Evolutionary conservation across 169 alveolate genomes (phyloP), one percentile per base, ranked within the genome.

Genomic region (Plasmodium gaboni): DNA sequence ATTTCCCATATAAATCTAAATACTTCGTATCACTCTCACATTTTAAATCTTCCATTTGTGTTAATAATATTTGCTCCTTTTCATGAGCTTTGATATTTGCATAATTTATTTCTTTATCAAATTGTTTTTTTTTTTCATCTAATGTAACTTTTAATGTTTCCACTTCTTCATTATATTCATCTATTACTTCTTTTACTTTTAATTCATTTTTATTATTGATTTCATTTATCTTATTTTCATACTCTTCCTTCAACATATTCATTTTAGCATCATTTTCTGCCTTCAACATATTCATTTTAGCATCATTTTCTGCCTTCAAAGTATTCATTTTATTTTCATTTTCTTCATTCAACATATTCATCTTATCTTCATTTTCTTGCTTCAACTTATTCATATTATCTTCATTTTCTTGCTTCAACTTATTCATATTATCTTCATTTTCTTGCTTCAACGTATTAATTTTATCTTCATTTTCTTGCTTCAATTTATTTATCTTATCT

Each of bases 71-170:
- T 55, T 68, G 60, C 10, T 80, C 83, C 48, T 32, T 80, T 53
- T 80, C 85, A 48, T 68, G 70, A 12, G 74, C 46, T 80, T 65
- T 24, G 38, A 55, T 15, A 7, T 28, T 72, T 51, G 68, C 42
- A 48, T 38, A 13, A 55, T 80, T 80, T 67, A 80, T 32, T 13
- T 80, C 90, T 38, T 80, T 26, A 53, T 80, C 83, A 55, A 44
- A 68, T n/a, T 22, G 6, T 22, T 61, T 42, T 46, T 67, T 38
- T 60, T 67, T 80, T 28, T 19, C 44, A 46, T 53, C 42, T 22
- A 67, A 38, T 9, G 67, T 61, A 28, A 67, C 64, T 17, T 67
- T 60, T 44, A 13, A 68, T 42, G 12, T 15, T 19, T 80, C 57
- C 12, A 68, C 22, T 24, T 80, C 69, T 51, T 28, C 69, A 1